Evolutionary conservation across 2,329 filamentous ascomycete species (phyloP).

Genomic region (Aspergillus aculeatus): DNA sequence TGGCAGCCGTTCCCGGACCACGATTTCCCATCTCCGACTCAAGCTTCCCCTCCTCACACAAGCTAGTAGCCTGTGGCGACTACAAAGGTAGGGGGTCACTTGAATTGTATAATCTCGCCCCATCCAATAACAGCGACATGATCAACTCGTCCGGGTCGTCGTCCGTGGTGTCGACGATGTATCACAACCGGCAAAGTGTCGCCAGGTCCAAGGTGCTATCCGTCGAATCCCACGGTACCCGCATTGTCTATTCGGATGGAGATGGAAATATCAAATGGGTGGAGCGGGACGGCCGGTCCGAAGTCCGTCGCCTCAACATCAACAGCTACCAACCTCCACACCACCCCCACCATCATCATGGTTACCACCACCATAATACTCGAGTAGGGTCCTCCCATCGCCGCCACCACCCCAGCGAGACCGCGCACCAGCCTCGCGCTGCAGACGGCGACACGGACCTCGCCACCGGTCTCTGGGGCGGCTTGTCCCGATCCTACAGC

Average conservation of each 20-base stretch:
- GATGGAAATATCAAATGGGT: slow-evolving; percentile 86
- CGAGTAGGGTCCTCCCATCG: slow-evolving; percentile 1
- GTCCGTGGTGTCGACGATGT: slow-evolving; percentile 35
- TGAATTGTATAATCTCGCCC: slow-evolving; percentile 66
- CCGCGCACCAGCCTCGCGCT: neutral
- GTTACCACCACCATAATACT: slow-evolving; percentile 6
- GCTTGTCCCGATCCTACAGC: slow-evolving; percentile 56
- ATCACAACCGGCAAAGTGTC: slow-evolving; percentile 80
- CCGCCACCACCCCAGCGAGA: neutral
- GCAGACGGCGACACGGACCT: slow-evolving; percentile 32
- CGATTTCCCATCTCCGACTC: slow-evolving; percentile 47
- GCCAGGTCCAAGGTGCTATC: slow-evolving; percentile 78
- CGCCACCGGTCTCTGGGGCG: slow-evolving; percentile 57
- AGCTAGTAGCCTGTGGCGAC: slow-evolving; percentile 78
- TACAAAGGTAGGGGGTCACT: slow-evolving; percentile 90
- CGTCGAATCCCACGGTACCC: slow-evolving; percentile 75
- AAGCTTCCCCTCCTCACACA: slow-evolving; percentile 56
- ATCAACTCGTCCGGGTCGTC: slow-evolving; percentile 25
- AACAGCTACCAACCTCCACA: slow-evolving; percentile 42
- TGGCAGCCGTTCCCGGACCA: slow-evolving; percentile 63
- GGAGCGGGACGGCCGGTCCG: slow-evolving; percentile 71
- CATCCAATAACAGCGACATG: slow-evolving; percentile 28
- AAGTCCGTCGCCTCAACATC: slow-evolving; percentile 58
- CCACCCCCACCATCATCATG: slow-evolving; percentile 7
- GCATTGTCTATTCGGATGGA: slow-evolving; percentile 79